Evolutionary conservation across 345 rosid species (phyloP).

Genomic region (Eutrema heterophyllum): DNA sequence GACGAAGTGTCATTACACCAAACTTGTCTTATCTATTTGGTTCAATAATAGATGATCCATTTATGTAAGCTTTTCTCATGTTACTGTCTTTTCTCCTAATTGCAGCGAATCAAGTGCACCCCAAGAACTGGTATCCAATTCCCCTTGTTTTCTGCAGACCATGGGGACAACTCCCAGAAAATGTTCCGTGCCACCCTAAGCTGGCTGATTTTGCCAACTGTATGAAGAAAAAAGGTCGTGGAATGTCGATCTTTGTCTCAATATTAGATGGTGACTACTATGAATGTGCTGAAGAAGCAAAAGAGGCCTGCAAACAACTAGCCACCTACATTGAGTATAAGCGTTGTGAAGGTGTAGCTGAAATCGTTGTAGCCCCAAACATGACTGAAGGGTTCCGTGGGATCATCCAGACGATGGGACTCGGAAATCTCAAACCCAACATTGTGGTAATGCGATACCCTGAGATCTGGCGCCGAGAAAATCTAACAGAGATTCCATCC

Average conservation of each 20-base stretch:
- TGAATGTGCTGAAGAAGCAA: slow-evolving; percentile 95
- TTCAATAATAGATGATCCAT: neutral
- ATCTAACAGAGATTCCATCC: slow-evolving; percentile 83
- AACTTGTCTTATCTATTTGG: neutral
- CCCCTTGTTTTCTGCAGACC: slow-evolving; percentile 98
- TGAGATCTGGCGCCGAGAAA: slow-evolving; percentile 98
- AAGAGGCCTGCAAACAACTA: slow-evolving; percentile 81
- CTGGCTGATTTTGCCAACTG: slow-evolving; percentile 98
- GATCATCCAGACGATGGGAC: slow-evolving; percentile 96
- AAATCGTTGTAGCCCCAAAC: slow-evolving; percentile 94
- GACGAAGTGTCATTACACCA: neutral
- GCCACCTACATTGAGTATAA: slow-evolving; percentile 86
- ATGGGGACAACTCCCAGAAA: slow-evolving; percentile 99
- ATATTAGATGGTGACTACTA: slow-evolving; percentile 93
- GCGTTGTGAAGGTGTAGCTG: slow-evolving; percentile 97
- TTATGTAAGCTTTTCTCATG: neutral
- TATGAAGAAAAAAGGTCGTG: slow-evolving; percentile 99
- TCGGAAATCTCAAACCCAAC: slow-evolving; percentile 96
- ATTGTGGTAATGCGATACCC: slow-evolving; percentile 98
- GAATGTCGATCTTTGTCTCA: slow-evolving; percentile 93
- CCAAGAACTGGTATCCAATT: slow-evolving; percentile 99
- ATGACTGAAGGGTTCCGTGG: slow-evolving; percentile 99
- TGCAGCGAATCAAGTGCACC: slow-evolving; percentile 98
- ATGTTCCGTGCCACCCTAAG: slow-evolving; percentile 98
- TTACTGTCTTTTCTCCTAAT: neutral